Base-by-base conservation (phyloP, 1,139 yeast species). In the Magnusiomyces starmeri region DNA sequence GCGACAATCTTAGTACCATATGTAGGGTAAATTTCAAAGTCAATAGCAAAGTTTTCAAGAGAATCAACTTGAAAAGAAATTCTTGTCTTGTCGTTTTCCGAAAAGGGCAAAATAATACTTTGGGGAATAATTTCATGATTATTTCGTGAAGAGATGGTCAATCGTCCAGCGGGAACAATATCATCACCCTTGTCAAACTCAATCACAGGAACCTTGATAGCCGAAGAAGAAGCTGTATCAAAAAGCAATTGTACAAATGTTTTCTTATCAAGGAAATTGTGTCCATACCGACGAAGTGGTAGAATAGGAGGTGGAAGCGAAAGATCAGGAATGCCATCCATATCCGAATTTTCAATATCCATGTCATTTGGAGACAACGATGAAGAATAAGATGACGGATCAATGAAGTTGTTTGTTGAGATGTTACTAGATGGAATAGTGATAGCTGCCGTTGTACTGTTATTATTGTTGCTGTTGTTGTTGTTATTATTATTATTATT, bases 251-350 rank as follows among this genome's bases (percentile, higher is more conserved):
- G 95, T 37, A 92, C 77, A 59, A 89, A 81, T 2, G 87, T 88
- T 63, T 86, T 88, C 64, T 84, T 87, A 63, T 92, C 97, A 62
- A 92, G 72, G 70, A 89, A 92, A 68, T 89, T 92, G 70, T 92
- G 98, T 8, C 98, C 98, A 64, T 92, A 92, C 59, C 95, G 78
- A 62, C 97, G 77, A 52, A 92, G 73, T 0, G 98, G 98, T 48
- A 92, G 80, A 51, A 92, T 88, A 10, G 98, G 98, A 0, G 98
- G 98, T 1, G 98, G 98, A 53, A 92, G 74, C 35, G 89, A 81
- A 54, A 92, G 75, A 61, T 88, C 96, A 0, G 98, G 98, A 49
- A 92, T 90, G 22, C 82, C 77, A 60, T 87, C 95, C 2, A 77
- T 70, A 51, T 75, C 80, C 20, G 43, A 55, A 1, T 43, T 32